Conservation (phyloP, 768 basidiomycete genomes). For the Suillus placidus region DNA sequence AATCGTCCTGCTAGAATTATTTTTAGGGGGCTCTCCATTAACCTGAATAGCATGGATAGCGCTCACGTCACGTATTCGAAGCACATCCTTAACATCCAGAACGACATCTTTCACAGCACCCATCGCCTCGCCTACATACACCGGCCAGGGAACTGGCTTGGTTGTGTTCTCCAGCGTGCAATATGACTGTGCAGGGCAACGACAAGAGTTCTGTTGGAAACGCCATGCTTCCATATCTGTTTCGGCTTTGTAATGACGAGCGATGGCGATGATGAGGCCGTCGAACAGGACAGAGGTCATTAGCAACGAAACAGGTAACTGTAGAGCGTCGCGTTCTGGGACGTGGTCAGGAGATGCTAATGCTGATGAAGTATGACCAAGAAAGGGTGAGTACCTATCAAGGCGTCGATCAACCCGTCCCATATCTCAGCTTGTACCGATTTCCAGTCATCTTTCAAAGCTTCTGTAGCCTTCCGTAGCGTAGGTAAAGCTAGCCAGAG, state of each 20-base stretch:
- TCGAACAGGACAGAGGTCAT: slow-evolving; percentile 55
- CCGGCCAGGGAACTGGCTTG: slow-evolving; percentile 17
- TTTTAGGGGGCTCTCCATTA: not conserved
- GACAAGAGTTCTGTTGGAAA: not conserved
- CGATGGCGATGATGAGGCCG: slow-evolving; percentile 43
- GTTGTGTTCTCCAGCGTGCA: not conserved
- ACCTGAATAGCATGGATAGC: not conserved
- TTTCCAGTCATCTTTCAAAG: slow-evolving; percentile 47
- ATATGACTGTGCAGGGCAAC: not conserved
- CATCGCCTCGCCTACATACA: slow-evolving; percentile 16
- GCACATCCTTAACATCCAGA: slow-evolving; percentile 29
- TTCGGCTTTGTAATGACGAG: slow-evolving; percentile 37
- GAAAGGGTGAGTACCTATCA: slow-evolving; percentile 35
- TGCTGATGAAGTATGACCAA: not conserved
- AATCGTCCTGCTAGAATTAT: slow-evolving; percentile 20
- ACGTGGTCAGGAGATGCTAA: not conserved
- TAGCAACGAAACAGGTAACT: slow-evolving; percentile 54
- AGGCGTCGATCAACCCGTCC: slow-evolving; percentile 48
- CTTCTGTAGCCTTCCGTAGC: slow-evolving; percentile 43
- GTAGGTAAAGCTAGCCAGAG: slow-evolving; percentile 59
- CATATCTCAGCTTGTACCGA: slow-evolving; percentile 49
- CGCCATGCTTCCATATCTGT: slow-evolving; percentile 16
- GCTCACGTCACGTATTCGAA: slow-evolving; percentile 25
- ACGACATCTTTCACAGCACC: slow-evolving; percentile 18
- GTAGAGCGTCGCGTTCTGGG: slow-evolving; percentile 55